Conservation (phyloP, 2,329 filamentous ascomycete species). For the Fusarium begoniae region DNA sequence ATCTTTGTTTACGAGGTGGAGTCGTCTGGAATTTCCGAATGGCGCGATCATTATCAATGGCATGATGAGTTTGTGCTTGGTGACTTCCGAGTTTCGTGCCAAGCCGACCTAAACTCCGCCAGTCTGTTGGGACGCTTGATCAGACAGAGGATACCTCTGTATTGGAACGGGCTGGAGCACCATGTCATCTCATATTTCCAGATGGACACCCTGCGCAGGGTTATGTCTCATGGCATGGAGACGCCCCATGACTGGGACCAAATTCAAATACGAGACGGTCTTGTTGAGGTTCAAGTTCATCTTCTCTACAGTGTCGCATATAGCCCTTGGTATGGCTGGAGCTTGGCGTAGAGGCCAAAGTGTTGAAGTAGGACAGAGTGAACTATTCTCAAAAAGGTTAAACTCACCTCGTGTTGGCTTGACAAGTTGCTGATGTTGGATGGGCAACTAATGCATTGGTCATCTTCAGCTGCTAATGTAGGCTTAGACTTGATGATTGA, state of each 20-base stretch:
- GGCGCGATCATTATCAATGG: background rate
- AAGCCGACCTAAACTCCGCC: background rate
- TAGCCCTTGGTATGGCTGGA: background rate
- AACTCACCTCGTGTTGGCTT: background rate
- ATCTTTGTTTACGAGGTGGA: background rate
- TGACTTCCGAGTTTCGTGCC: background rate
- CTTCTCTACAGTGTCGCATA: background rate
- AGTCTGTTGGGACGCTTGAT: background rate
- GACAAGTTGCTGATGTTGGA: background rate
- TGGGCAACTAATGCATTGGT: background rate
- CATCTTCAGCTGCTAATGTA: no score
- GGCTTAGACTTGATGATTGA: background rate
- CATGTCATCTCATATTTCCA: background rate
- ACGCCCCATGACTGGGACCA: background rate
- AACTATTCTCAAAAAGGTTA: background rate
- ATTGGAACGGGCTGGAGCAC: background rate
- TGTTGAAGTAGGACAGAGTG: background rate
- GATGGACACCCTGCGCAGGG: background rate
- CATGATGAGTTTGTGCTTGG: background rate
- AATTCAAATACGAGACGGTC: background rate
- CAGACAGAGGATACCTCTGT: background rate
- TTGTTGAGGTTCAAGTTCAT: background rate
- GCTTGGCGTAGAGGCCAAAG: fast-evolving
- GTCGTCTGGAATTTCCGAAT: fast-evolving
- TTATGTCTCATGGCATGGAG: fast-evolving